Percentiles rank a stretch among this genome's conserved stretches.
These are phyloP conservation scores for Viola odorata DNA, from an alignment of 345 rosid species.

Conservation along the genomic window DNA sequence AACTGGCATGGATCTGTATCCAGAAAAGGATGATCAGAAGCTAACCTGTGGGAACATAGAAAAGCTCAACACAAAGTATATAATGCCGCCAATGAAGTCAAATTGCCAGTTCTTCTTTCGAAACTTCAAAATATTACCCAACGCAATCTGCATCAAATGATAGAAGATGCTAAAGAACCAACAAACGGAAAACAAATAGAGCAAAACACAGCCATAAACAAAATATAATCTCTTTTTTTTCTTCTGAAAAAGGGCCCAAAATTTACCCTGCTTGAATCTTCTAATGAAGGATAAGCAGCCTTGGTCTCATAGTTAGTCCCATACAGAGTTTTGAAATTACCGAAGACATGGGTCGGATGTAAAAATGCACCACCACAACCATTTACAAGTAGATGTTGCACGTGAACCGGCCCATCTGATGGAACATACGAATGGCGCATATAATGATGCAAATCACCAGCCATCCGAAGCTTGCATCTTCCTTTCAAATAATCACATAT, in stretches of 20 bases:
- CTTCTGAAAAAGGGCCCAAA: neutral
- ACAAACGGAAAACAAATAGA: neutral
- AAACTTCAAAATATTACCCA: conserved; percentile 98
- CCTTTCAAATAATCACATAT: conserved; percentile 73
- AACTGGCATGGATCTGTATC: conserved; percentile 2
- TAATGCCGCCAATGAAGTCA: conserved; percentile 94
- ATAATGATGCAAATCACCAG: conserved; percentile 97
- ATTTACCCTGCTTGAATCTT: conserved; percentile 93
- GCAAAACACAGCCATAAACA: neutral
- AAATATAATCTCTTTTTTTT: neutral
- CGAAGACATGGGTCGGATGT: conserved; percentile 96
- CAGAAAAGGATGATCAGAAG: conserved; percentile 15
- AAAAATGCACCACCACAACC: conserved; percentile 98
- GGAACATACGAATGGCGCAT: conserved; percentile 89
- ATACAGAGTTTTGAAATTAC: conserved; percentile 53
- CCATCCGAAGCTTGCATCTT: conserved; percentile 90
- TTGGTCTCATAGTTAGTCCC: conserved; percentile 69
- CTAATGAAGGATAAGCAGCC: conserved; percentile 86
- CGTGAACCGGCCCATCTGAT: conserved; percentile 65
- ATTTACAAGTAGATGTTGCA: conserved; percentile 89
- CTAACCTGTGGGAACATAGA: conserved; percentile 93
- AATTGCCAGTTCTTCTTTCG: conserved; percentile 99
- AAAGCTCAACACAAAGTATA: conserved; percentile 82
- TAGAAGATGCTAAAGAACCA: conserved; percentile 6
- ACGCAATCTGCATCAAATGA: conserved; percentile 65